Conservation (phyloP, 306 rosid species). For the Lagenaria siceraria region DNA sequence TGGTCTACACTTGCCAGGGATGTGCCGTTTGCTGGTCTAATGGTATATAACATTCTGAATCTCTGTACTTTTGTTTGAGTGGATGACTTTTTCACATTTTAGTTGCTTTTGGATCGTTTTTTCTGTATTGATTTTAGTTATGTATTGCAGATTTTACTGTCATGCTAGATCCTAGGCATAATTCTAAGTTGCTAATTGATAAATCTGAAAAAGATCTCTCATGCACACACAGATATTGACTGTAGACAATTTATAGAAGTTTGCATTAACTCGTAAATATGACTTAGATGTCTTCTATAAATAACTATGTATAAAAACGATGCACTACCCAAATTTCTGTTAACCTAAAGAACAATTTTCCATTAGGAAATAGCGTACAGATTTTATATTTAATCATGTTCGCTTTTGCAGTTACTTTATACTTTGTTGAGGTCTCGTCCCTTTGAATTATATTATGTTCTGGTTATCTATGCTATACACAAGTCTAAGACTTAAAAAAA, state of each 20-base stretch:
- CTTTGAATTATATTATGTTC: background rate
- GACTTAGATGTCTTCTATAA: background rate
- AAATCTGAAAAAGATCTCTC: background rate
- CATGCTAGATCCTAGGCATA: background rate
- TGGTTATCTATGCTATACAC: background rate
- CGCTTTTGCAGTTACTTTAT: background rate
- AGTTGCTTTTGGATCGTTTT: background rate
- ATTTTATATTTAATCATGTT: background rate
- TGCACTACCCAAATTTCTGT: background rate
- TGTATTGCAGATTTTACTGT: background rate
- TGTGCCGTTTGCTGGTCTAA: slow-evolving; percentile 85
- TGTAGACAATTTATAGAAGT: background rate
- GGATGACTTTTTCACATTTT: background rate
- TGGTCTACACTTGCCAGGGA: slow-evolving; percentile 86
- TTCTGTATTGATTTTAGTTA: background rate
- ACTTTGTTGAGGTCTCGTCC: background rate
- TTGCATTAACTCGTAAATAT: background rate
- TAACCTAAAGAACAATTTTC: background rate
- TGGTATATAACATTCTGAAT: slow-evolving; percentile 27
- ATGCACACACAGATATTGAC: background rate
- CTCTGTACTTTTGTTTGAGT: background rate
- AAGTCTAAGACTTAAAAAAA: background rate
- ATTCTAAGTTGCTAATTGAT: background rate
- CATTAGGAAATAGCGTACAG: background rate
- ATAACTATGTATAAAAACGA: background rate